Base-by-base conservation (phyloP, 352 stramenopile genomes). In the Elongisporangium anandrum region DNA sequence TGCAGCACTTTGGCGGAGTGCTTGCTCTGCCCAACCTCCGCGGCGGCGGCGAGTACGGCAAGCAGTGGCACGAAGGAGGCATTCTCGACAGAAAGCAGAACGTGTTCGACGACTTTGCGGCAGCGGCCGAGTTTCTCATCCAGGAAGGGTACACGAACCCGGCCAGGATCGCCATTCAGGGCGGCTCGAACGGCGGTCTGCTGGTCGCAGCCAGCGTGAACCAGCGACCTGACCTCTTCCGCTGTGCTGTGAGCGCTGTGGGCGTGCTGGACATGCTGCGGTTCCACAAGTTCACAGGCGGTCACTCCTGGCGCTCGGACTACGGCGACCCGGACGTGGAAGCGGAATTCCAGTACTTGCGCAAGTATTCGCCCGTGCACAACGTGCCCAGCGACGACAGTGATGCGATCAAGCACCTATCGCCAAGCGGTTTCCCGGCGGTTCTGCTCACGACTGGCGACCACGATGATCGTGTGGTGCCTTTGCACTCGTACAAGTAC, bases 191-290 rank as follows among this genome's bases (percentile, higher is more conserved):
- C 73, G 95, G 94, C 19, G 96, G 96, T 34, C 68, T 98, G 13
- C 64, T 99, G 0, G 92, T 98, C 26, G 95, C 91, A 4, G 97
- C 96, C 48, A 81, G 76, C 24, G 86, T 92, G 38, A 95, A 97
- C 61, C 88, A 96, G 67, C 75, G 88, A 22, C 90, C 91, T 1
- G 87, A 98, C 50, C 74, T 98, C 7, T 98, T 97, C 70, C 82
- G 89, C 48, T 95, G 88, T 21, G 94, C 91, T 23, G 89, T 98
- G 38, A 95, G 90, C 54, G 88, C 90, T 53, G 96, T 98, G 41
- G 93, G 94, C 34, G 81, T 99, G 24, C 82, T 98, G 60, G 95
- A 99, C 75, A 99, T 99, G 96, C 92, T 98, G 57, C 82, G 92
- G 29, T 99, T 97, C 73, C 81, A 97, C 73, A 96, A 92, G 62